Evolutionary conservation across 345 rosid genomes (phyloP).

Genomic region (Hypericum androsaemum): DNA sequence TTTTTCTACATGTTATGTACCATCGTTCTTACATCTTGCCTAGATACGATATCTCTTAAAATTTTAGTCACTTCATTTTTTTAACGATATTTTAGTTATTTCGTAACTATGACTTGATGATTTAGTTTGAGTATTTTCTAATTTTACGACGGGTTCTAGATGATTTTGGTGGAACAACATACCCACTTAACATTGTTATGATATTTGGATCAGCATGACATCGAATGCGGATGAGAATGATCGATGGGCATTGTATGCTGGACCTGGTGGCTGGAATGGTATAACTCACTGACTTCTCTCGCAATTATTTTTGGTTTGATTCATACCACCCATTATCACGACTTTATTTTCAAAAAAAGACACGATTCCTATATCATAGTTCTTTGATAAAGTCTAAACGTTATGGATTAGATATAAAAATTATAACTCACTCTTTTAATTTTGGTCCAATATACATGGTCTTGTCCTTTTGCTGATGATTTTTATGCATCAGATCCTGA

Average conservation of each 20-base stretch:
- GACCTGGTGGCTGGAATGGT: constrained; percentile 25
- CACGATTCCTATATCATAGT: no score
- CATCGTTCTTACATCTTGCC: no score
- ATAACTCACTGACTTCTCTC: constrained; percentile 9
- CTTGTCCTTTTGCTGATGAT: background rate
- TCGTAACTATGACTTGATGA: no score
- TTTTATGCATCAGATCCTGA: constrained; percentile 16
- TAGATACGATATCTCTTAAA: no score
- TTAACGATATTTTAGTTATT: no score
- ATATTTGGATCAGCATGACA: constrained; percentile 5
- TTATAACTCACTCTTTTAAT: background rate
- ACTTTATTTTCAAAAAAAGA: background rate
- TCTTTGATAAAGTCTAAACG: background rate
- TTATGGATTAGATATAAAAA: background rate
- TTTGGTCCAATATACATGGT: background rate
- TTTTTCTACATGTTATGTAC: no score
- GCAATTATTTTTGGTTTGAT: background rate
- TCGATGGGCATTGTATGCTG: constrained; percentile 18
- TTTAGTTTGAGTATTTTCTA: no score
- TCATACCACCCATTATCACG: no score
- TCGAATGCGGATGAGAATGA: constrained; percentile 17
- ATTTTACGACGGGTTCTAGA: no score
- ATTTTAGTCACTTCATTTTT: background rate
- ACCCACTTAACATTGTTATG: background rate
- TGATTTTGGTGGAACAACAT: no score